Percentiles rank a stretch among this genome's conserved stretches.
Conservation (phyloP, 805 yeast species). For the Spathaspora arborariae region DNA sequence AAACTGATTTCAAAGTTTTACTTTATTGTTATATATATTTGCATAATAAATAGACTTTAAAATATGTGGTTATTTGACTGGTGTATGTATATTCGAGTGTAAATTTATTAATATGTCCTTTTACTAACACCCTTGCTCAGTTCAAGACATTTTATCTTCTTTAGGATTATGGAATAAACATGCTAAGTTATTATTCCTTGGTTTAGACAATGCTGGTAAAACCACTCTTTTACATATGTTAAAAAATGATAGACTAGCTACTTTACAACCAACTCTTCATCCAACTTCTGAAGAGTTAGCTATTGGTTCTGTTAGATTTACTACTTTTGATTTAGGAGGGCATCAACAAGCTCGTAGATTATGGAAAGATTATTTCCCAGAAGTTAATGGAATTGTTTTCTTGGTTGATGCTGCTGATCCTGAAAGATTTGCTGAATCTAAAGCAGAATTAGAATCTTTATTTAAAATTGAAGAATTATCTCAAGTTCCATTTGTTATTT, state of each 20-base stretch:
- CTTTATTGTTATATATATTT: neutral
- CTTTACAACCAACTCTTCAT: conserved; percentile 95
- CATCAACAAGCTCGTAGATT: conserved; percentile 98
- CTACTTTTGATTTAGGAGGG: conserved; percentile 98
- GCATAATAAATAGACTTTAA: neutral
- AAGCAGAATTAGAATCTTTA: conserved; percentile 90
- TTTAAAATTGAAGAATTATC: conserved; percentile 88
- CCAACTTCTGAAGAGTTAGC: conserved; percentile 98
- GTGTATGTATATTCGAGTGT: conserved; percentile 14
- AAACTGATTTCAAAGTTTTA: neutral
- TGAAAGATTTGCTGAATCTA: conserved; percentile 90
- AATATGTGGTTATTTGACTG: conserved; percentile 22
- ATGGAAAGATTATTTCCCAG: conserved; percentile 99
- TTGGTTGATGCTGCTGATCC: conserved; percentile 97
- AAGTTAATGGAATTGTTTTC: conserved; percentile 95
- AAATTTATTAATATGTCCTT: neutral
- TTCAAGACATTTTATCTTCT: conserved; percentile 44
- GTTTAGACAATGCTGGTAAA: conserved; percentile 47
- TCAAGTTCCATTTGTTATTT: conserved; percentile 84
- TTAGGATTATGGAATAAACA: conserved; percentile 49
- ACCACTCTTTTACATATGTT: conserved; percentile 46
- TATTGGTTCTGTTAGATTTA: conserved; percentile 92
- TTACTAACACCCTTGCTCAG: conserved; percentile 9
- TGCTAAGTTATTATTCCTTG: conserved; percentile 44
- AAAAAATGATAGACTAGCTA: conserved; percentile 93